These are phyloP conservation scores for Eutrema heterophyllum DNA, from an alignment of 345 rosid species.

Conservation along the genomic window DNA sequence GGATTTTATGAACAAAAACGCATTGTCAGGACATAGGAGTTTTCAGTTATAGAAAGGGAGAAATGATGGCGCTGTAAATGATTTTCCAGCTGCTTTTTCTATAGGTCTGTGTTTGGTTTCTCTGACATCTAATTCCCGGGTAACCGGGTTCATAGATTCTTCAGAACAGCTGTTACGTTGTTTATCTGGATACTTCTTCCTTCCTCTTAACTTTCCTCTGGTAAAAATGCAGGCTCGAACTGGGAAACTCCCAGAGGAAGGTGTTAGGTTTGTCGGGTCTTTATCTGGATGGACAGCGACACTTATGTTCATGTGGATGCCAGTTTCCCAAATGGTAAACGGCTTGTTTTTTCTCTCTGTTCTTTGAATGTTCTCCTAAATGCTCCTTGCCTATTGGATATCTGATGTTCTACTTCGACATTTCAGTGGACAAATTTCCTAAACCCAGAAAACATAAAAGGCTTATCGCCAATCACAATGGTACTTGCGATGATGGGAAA, in stretches of 20 bases:
- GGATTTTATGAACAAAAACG: background rate
- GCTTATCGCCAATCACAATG: conserved; percentile 80
- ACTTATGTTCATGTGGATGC: conserved; percentile 98
- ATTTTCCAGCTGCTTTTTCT: too few relatives aligned
- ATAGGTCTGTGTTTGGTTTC: too few relatives aligned
- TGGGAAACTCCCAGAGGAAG: conserved; percentile 67
- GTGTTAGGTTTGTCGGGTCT: conserved; percentile 55
- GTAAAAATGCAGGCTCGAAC: conserved; percentile 66
- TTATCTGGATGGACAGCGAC: conserved; percentile 97
- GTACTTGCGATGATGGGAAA: conserved; percentile 88
- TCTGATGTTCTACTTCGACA: conserved; percentile 15
- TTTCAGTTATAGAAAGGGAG: too few relatives aligned
- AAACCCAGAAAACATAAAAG: conserved; percentile 79
- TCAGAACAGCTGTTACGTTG: too few relatives aligned
- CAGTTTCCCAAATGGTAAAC: conserved; percentile 77
- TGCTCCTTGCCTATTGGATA: background rate
- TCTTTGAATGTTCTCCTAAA: background rate
- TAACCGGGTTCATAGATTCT: too few relatives aligned
- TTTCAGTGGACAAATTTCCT: conserved; percentile 88
- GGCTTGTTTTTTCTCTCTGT: background rate
- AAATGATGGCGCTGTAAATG: too few relatives aligned
- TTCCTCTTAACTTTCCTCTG: conserved; percentile 19
- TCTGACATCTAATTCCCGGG: too few relatives aligned
- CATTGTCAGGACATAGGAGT: background rate
- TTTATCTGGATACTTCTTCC: too few relatives aligned